phyloP scores from a whole-genome alignment of 2,329 filamentous ascomycete species.

The Aspergillus hiratsukae region DNA sequence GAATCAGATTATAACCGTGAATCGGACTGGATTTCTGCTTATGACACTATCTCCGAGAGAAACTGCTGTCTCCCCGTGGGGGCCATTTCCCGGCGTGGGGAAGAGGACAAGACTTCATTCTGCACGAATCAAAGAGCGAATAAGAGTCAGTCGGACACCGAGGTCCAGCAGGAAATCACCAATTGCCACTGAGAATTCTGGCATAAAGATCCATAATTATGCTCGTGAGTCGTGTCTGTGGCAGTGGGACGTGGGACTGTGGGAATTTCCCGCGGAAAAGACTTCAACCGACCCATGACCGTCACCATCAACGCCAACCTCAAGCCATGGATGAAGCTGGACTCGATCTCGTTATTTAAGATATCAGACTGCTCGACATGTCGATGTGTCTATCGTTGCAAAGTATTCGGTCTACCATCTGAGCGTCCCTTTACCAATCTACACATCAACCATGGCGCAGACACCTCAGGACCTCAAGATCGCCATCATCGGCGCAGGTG shows the following conservation, averaged over 20 bases:
- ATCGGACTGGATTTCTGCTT: background rate
- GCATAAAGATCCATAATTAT: too few species aligned
- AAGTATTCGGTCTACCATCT: background rate
- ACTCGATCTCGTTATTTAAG: background rate
- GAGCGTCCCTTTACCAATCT: background rate
- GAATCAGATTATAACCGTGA: background rate
- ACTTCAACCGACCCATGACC: background rate
- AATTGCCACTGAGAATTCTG: background rate
- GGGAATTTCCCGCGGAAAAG: background rate
- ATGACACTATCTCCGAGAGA: background rate
- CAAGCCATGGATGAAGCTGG: background rate
- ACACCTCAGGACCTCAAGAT: conserved; percentile 33
- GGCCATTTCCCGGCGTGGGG: background rate
- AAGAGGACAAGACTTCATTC: background rate
- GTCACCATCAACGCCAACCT: background rate
- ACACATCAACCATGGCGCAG: background rate
- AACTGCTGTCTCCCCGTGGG: background rate
- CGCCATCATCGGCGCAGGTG: conserved; percentile 46
- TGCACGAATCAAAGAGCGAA: too few species aligned
- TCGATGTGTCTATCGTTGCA: too few species aligned
- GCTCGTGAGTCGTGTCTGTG: too few species aligned
- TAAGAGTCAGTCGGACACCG: background rate
- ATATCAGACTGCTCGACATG: background rate
- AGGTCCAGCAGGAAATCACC: background rate
- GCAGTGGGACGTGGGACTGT: background rate